Percentiles rank a stretch among this genome's conserved stretches.
Evolutionary conservation across 371 early-diverging fungal genomes (phyloP).

Genomic region (Dichotomocladium elegans): DNA sequence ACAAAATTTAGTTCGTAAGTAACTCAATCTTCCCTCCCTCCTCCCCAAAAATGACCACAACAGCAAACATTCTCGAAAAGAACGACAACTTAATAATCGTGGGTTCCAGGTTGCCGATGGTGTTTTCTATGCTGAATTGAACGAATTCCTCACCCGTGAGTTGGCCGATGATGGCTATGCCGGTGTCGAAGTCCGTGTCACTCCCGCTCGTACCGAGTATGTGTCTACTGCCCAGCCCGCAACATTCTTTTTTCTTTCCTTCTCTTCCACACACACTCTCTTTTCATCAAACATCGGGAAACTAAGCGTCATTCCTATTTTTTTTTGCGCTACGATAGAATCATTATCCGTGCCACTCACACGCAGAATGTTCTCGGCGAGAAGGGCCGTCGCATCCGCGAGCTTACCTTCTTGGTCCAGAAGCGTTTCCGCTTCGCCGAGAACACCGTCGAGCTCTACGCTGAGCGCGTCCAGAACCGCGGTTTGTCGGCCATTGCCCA

Average conservation of each 20-base stretch:
- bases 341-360: conserved; percentile 98
- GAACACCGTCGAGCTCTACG: conserved; percentile 96
- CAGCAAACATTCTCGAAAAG: background rate
- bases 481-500: conserved; percentile 99
- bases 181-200: conserved; percentile 98
- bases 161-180: conserved; percentile 89
- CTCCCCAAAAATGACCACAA: no score
- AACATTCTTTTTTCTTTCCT: no score
- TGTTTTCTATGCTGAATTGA: conserved; percentile 99
- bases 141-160: conserved; percentile 97
- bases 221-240: no score
- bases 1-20: conserved; percentile 46
- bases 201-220: conserved; percentile 95
- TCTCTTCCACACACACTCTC: no score
- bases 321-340: conserved; percentile 46
- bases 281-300: no score
- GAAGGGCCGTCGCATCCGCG: conserved; percentile 98
- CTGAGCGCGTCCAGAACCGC: conserved; percentile 97
- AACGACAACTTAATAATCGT: background rate
- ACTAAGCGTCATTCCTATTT: no score
- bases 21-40: background rate
- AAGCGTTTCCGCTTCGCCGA: conserved; percentile 99
- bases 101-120: conserved; percentile 84
- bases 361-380: conserved; percentile 98
- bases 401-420: conserved; percentile 96